Evolutionary conservation across 495 filamentous ascomycete genomes (phyloP), one percentile per base, ranked within the genome.

Genomic region (Penicillium atrosanguineum): DNA sequence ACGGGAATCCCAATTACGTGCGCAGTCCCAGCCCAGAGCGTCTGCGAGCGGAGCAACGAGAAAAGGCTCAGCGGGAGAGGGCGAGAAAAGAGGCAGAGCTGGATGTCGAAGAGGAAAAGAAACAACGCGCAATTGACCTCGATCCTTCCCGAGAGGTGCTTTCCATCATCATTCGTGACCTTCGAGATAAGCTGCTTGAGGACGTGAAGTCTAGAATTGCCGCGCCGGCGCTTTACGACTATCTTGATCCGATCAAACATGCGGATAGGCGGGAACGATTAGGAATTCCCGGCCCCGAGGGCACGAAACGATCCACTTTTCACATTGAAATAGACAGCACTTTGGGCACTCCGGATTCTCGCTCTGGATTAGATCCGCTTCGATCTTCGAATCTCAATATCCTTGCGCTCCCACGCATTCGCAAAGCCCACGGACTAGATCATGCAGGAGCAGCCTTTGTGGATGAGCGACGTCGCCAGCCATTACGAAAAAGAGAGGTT

Each of bases 31-130:
- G 80, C 56, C 77, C 82, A 42, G 72, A 83, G 68, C 65, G 76
- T 46, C 60, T 70, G 23, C 69, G 57, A 56, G 75, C 61, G 45
- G 85, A 88, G 52, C 68, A 79, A 60, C 76, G 80, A 41, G 75
- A 80, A 46, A 78, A 75, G 53, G 79, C 75, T 34, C 77, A 85
- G 55, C 65, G 69, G 26, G 82, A 85, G 42, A 68, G 76, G 37
- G 56, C 80, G n/a, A 81, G 78, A 39, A 84, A 80, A 52, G 87
- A 94, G 57, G 83, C 87, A 11, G 89, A 88, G 49, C 68, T 82
- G 39, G 91, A 95, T 59, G 60, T 91, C 18, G 90, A 95, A 54
- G 87, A 92, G 59, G 91, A 97, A 62, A 96, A 91, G 67, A 84
- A 81, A 55, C 84, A 91, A 53, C 75, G 92, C 42, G 92, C 90